A percentile compares a stretch with the other conserved stretches of the same genome.
These are phyloP conservation scores for Globisporangium parvum DNA, from an alignment of 352 stramenopile genomes.

Conservation along the genomic window DNA sequence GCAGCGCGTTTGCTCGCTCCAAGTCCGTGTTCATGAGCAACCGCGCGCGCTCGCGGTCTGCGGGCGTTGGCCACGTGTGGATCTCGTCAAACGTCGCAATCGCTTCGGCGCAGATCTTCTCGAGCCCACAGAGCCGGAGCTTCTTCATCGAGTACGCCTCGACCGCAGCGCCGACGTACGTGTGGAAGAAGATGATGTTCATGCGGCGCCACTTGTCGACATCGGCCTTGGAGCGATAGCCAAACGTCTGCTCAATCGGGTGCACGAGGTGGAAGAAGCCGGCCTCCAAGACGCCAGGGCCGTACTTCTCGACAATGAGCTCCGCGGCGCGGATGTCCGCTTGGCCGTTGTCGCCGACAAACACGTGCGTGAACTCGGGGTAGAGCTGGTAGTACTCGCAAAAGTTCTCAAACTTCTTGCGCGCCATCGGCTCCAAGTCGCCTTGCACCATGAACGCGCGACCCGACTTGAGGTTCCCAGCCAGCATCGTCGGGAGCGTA, in stretches of 20 bases:
- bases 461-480: conserved; percentile 92
- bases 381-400: conserved; percentile 96
- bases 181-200: conserved; percentile 91
- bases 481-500: conserved; percentile 92
- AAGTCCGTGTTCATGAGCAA: conserved; percentile 68
- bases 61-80: conserved; percentile 44
- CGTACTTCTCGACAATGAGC: conserved; percentile 81
- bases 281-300: conserved; percentile 53
- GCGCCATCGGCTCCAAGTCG: conserved; percentile 94
- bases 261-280: conserved; percentile 90
- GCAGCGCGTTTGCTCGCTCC: conserved; percentile 50
- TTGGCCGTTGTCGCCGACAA: conserved; percentile 98
- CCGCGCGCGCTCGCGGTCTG: conserved; percentile 49
- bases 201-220: conserved; percentile 74
- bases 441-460: conserved; percentile 94
- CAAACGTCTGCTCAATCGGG: conserved; percentile 80
- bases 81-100: conserved; percentile 52
- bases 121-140: conserved; percentile 54
- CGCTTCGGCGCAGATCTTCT: conserved; percentile 61
- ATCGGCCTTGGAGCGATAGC: conserved; percentile 69
- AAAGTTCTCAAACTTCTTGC: conserved; percentile 96
- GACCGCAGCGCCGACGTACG: conserved; percentile 81
- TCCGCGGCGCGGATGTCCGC: conserved; percentile 89
- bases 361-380: conserved; percentile 97
- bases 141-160: conserved; percentile 72